Percentiles rank a stretch among this genome's conserved stretches.
These are phyloP conservation scores for Tuber magnatum DNA, from an alignment of 495 filamentous ascomycete genomes.

Conservation along the genomic window DNA sequence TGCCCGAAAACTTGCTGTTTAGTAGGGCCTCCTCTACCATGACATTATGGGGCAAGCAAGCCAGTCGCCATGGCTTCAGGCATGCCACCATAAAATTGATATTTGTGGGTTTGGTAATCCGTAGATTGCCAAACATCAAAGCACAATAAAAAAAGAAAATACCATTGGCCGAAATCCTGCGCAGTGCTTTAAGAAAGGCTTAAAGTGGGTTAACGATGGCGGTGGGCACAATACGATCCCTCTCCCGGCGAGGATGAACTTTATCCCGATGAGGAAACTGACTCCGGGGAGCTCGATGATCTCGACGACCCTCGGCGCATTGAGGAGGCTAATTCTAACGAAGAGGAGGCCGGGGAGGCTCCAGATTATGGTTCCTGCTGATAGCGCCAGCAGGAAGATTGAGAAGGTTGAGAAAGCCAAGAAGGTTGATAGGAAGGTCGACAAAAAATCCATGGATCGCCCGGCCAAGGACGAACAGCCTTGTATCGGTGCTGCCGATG, in stretches of 20 bases:
- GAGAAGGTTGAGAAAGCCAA: constrained; percentile 61
- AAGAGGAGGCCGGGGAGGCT: constrained; percentile 55
- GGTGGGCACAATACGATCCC: constrained; percentile 65
- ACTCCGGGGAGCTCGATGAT: constrained; percentile 76
- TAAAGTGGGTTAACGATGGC: constrained; percentile 47
- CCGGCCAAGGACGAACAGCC: constrained; percentile 39
- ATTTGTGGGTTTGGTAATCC: no score
- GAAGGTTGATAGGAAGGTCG: constrained; percentile 57
- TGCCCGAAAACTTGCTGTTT: background rate
- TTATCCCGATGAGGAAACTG: constrained; percentile 57
- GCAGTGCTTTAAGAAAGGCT: no score
- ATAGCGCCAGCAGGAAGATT: constrained; percentile 64
- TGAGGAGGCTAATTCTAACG: constrained; percentile 75
- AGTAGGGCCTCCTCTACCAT: background rate
- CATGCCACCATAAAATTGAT: no score
- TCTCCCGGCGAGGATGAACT: constrained; percentile 72
- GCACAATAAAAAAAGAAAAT: no score
- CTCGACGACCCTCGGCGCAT: constrained; percentile 66
- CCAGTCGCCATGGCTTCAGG: background rate
- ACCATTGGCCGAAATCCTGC: no score
- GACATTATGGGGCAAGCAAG: no score
- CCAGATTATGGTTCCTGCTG: constrained; percentile 50
- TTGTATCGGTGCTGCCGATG: constrained; percentile 15
- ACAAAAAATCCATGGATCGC: constrained; percentile 47
- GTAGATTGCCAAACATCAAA: no score